Evolutionary conservation across 768 basidiomycete genomes (phyloP).

Genomic region (Russula foetens): DNA sequence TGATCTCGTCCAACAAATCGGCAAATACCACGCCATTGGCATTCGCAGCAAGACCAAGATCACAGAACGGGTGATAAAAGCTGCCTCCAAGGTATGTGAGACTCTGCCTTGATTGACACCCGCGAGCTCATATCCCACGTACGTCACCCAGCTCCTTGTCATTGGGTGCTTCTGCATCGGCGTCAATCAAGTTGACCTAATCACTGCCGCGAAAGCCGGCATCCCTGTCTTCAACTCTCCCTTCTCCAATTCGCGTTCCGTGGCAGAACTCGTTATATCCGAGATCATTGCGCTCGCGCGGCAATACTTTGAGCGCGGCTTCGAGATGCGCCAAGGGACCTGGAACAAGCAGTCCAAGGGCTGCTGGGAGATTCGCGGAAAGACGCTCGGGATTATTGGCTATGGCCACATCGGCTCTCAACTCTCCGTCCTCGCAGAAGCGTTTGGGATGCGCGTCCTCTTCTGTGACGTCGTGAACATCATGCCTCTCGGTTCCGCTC

Average conservation of each 20-base stretch:
- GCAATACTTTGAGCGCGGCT: constrained; percentile 82
- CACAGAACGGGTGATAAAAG: constrained; percentile 80
- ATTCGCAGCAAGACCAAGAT: constrained; percentile 98
- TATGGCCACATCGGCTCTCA: constrained; percentile 99
- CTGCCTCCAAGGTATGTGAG: constrained; percentile 65
- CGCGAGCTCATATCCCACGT: neutral
- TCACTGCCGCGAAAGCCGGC: constrained; percentile 73
- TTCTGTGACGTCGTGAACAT: constrained; percentile 94
- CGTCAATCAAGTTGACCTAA: constrained; percentile 93
- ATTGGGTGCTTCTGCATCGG: constrained; percentile 99
- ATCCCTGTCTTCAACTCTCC: constrained; percentile 99
- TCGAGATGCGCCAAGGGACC: constrained; percentile 79
- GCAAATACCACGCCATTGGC: constrained; percentile 86
- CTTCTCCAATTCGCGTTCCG: constrained; percentile 97
- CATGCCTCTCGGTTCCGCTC: constrained; percentile 94
- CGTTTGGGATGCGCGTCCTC: constrained; percentile 91
- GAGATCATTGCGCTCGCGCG: constrained; percentile 93
- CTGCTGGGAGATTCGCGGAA: constrained; percentile 97
- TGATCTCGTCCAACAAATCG: constrained; percentile 80
- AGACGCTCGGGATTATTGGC: constrained; percentile 95
- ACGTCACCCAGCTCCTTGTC: constrained; percentile 64
- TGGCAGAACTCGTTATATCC: constrained; percentile 93
- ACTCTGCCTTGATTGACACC: neutral
- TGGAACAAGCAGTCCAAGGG: constrained; percentile 99
- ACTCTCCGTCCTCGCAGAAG: constrained; percentile 92